phyloP scores from a whole-genome alignment of 169 alveolate species.

The Babesia caballi region DNA sequence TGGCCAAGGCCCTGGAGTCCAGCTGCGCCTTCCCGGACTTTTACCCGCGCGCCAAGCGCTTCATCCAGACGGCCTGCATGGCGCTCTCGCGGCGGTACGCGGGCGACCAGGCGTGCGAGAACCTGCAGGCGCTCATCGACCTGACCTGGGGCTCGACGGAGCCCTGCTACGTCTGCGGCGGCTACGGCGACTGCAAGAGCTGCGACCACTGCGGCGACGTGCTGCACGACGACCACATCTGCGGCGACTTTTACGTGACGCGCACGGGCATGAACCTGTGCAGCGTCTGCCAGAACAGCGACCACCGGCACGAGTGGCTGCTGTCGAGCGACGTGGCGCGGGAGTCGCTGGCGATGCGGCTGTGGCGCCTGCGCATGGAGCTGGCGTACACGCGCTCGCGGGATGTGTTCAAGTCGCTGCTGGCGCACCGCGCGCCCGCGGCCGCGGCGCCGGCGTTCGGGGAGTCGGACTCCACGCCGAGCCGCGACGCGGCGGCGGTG shows the following conservation, averaged over 20 bases:
- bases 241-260: conserved; percentile 58
- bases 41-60: conserved; percentile 46
- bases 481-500: background rate
- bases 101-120: conserved; percentile 52
- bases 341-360: conserved; percentile 40
- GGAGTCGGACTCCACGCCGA: too few species aligned
- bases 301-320: conserved; percentile 58
- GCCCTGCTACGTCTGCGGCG: conserved; percentile 56
- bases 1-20: conserved; percentile 30
- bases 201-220: conserved; percentile 67
- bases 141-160: conserved; percentile 66
- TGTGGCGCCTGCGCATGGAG: conserved; percentile 53
- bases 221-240: conserved; percentile 55
- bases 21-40: conserved; percentile 50
- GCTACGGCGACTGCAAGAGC: conserved; percentile 64
- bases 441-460: background rate
- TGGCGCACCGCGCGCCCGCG: background rate
- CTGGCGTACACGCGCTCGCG: background rate
- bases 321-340: conserved; percentile 25
- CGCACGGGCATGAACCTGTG: conserved; percentile 46
- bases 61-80: conserved; percentile 47
- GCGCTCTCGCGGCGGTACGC: conserved; percentile 14
- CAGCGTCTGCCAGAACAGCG: conserved; percentile 56
- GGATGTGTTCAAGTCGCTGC: background rate
- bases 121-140: conserved; percentile 55